Base-by-base conservation (phyloP, 768 basidiomycete species). In the Kwoniella dejecticola region DNA sequence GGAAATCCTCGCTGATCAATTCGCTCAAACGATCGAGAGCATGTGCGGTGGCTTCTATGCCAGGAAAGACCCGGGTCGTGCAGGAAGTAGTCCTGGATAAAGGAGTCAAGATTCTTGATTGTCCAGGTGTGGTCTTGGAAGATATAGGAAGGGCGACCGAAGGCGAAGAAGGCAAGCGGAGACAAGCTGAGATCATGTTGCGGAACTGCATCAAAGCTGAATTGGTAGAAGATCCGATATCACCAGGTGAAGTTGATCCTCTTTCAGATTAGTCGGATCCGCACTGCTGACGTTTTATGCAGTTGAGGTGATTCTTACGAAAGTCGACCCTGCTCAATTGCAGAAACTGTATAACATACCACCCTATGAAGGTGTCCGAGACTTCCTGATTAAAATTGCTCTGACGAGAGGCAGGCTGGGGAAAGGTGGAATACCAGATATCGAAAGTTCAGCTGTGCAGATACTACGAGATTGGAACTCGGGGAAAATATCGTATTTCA, bases 71-170 rank as follows among this genome's bases (percentile, higher is more conserved):
- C 6, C 89, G 90, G 61, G 89, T 91, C 27, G 81, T 96, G 17
- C 94, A 99, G 79, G 90, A 89, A 6, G 81, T 98, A 4, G 90
- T 91, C 64, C 83, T 99, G 3, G 95, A 98, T 77, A 89, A 92
- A 44, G 92, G 93, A 0, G 84, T 99, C 72, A 86, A 88, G 57
- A 88, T 98, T 33, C 84, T 98, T 5, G 96, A 98, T 79, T 97
- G 93, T 36, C 95, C 96, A 0, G 96, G 95, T 63, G 92, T 98
- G n/a, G 89, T 99, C 1, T 91, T 96, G 68, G 91, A 93, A 62
- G 90, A 91, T 57, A 86, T 89, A 33, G 76, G 58, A 83, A 86
- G 48, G 75, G 82, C 48, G 49, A 62, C 67, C 62, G 68, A 70
- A 12, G 73, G 70, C 11, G 79, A 76, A 62, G 77, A 67, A 44